phyloP scores from a whole-genome alignment of 208 protist genomes.

The Trypanosoma rangeli region DNA sequence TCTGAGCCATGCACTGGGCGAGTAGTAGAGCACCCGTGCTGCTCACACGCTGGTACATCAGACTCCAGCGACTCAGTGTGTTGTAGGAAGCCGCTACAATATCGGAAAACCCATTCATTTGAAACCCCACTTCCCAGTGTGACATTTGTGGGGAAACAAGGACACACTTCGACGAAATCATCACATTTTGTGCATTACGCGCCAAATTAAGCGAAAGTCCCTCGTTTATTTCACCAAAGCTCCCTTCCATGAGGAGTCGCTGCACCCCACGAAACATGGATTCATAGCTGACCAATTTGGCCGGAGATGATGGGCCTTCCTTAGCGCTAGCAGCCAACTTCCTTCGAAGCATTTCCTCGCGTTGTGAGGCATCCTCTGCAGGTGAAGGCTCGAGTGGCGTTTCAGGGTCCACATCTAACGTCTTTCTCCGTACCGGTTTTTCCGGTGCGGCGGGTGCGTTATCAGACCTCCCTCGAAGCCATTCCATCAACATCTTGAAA shows the following conservation, averaged over 20 bases:
- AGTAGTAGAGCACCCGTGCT: conserved; percentile 77
- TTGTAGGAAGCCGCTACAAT: conserved; percentile 78
- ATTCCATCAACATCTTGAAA: conserved; percentile 80
- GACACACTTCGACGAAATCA: conserved; percentile 80
- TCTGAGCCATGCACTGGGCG: conserved; percentile 88
- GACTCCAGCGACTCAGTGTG: conserved; percentile 82
- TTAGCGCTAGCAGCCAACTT: conserved; percentile 73
- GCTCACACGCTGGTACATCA: conserved; percentile 85
- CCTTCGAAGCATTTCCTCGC: conserved; percentile 62
- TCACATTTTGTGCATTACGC: conserved; percentile 82
- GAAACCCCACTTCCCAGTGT: conserved; percentile 83
- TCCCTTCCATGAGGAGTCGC: conserved; percentile 66
- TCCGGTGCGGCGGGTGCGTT: conserved; percentile 26
- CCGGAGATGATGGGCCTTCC: conserved; percentile 43
- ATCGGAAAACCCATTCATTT: conserved; percentile 91
- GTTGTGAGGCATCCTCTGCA: conserved; percentile 31
- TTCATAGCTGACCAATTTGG: conserved; percentile 73
- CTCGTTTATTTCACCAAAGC: conserved; percentile 63
- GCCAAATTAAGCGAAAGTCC: conserved; percentile 71
- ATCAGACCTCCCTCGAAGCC: conserved; percentile 55
- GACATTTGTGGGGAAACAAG: conserved; percentile 82
- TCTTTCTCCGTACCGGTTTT: conserved; percentile 39
- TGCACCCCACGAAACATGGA: conserved; percentile 68
- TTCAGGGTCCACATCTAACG: conserved; percentile 79
- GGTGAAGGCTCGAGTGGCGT: conserved; percentile 61